Conservation (phyloP, 768 basidiomycete genomes). For the Ramaria rubella region DNA sequence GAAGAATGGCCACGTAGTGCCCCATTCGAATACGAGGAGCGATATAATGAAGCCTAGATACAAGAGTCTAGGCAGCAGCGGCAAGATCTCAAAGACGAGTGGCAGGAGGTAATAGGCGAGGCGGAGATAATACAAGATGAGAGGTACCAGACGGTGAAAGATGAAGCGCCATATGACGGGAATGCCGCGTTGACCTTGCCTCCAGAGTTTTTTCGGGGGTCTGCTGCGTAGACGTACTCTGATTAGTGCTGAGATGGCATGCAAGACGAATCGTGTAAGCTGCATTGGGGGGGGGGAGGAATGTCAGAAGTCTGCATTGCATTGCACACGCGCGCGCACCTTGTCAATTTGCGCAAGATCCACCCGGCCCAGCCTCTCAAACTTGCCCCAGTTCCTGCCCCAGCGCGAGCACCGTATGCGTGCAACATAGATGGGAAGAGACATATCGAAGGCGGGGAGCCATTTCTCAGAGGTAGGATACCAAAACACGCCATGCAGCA, state of each 20-base stretch:
- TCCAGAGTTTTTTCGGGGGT: constrained; percentile 16
- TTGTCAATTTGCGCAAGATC: constrained; percentile 8
- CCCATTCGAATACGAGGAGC: constrained; percentile 25
- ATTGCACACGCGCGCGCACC: not conserved
- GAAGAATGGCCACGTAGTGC: constrained; percentile 25
- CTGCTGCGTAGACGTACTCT: too few species aligned
- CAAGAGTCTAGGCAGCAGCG: not conserved
- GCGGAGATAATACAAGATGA: too few species aligned
- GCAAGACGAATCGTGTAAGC: too few species aligned
- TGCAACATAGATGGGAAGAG: constrained; percentile 18
- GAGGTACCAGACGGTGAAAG: too few species aligned
- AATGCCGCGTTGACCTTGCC: too few species aligned
- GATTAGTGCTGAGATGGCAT: too few species aligned
- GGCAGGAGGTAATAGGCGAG: not conserved
- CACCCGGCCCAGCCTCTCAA: constrained; percentile 21
- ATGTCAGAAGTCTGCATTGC: not conserved
- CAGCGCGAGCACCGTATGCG: constrained; percentile 19
- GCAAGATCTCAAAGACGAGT: not conserved
- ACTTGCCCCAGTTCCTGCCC: constrained; percentile 24
- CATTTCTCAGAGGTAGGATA: constrained; percentile 20
- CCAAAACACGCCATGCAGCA: constrained; percentile 19
- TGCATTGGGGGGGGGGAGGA: not conserved
- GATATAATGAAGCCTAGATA: constrained; percentile 17
- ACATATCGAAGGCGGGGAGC: constrained; percentile 17
- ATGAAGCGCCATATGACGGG: too few species aligned